Base-by-base conservation (phyloP, 805 yeast species). In the Candida maltosa region DNA sequence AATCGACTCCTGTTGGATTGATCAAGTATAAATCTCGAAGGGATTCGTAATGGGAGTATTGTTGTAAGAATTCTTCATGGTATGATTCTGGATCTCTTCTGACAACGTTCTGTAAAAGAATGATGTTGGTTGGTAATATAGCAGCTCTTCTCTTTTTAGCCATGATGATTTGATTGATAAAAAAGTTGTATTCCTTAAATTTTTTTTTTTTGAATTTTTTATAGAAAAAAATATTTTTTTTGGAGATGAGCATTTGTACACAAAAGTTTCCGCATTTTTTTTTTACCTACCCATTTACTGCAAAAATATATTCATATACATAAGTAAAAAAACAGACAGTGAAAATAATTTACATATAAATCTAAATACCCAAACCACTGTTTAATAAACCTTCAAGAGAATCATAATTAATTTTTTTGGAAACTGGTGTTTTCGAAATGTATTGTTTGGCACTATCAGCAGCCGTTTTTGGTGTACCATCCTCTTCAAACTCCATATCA, bases 1-100 rank as follows among this genome's bases (percentile, higher is more conserved):
- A 75, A 19, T 78, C 75, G 4, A 71, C 58, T 6, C 73, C 70
- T 4, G 62, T 38, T 1, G 89, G 88, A 57, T 84, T 84, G 42
- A 81, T 64, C 57, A 87, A 65, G 52, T 85, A 87, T 40, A 93
- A 84, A 51, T 91, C 97, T 58, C 95, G 70, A 39, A 88, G 65
- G 2, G 97, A 85, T 55, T 83, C 88, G 60, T 93, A 93, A 58
- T 93, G 97, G 34, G 93, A 77, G 56, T 83, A 87, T 56, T 93
- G 98, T 50, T 88, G 93, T 26, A 83, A 59, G 59, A 93, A 93
- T 60, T 93, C 99, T 60, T 93, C 98, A 40, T 79, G 78, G 57
- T 93, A 93, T 0, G 97, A 89, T 48, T 76, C 84, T 2, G 98
- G 97, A 58, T 93, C 98, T 50, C 97, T 74, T 48, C 89, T 83